A percentile compares a stretch with the other conserved stretches of the same genome.
Conservation (phyloP, 1,139 yeast genomes). For the Yamadazyma diddensiae region DNA sequence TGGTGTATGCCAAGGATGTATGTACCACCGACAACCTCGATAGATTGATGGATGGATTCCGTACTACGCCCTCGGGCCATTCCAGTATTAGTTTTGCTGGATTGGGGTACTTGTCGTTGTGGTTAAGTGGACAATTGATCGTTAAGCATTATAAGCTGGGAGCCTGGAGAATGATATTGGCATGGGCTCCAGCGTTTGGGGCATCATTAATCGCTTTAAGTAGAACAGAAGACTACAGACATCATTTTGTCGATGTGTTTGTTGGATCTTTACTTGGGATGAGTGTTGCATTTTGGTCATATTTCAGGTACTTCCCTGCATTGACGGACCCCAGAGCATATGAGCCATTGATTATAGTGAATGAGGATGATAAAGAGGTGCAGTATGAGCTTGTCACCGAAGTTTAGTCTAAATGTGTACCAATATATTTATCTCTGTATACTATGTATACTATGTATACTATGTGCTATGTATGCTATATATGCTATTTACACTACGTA, state of each 20-base stretch:
- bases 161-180: conserved; percentile 49
- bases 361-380: conserved; percentile 9
- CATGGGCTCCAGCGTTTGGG: conserved; percentile 44
- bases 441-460: not conserved
- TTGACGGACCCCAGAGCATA: conserved; percentile 18
- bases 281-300: conserved; percentile 33
- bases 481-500: not conserved
- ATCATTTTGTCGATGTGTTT: conserved; percentile 68
- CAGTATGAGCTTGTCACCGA: conserved; percentile 8
- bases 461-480: not conserved
- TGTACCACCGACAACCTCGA: conserved; percentile 52
- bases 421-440: not conserved
- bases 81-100: conserved; percentile 67
- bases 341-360: conserved; percentile 20
- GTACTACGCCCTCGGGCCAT: conserved; percentile 81
- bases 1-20: conserved; percentile 56
- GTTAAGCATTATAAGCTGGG: conserved; percentile 40
- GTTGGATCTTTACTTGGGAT: conserved; percentile 58
- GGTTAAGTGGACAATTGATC: conserved; percentile 61
- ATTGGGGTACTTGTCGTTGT: conserved; percentile 57
- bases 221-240: conserved; percentile 77
- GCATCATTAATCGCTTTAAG: conserved; percentile 66
- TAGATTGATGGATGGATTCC: conserved; percentile 60
- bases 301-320: conserved; percentile 36
- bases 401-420: conserved; percentile 1